Percentiles rank a stretch among this genome's conserved stretches.
Evolutionary conservation across 495 filamentous ascomycete genomes (phyloP).

Genomic region (Xylaria venustula): DNA sequence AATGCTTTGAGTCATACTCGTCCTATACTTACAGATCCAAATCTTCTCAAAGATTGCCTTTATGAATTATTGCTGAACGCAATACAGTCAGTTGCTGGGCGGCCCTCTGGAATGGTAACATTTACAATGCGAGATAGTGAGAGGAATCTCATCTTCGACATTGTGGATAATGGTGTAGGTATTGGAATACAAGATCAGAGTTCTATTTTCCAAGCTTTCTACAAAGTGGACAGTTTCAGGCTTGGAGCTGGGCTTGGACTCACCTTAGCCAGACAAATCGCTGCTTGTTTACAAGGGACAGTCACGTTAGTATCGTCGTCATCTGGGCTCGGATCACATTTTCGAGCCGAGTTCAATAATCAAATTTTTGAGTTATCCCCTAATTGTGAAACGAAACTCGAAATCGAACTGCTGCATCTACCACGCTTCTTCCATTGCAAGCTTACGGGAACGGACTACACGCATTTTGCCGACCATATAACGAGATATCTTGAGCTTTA

Average conservation of each 20-base stretch:
- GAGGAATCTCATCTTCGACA: not conserved
- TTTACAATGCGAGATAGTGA: not conserved
- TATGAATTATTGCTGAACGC: constrained; percentile 2
- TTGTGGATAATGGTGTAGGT: constrained; percentile 1
- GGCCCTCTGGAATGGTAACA: not conserved
- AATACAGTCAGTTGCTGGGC: not conserved
- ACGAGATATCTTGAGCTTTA: not conserved
- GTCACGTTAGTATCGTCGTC: not conserved
- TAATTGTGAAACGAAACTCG: not conserved
- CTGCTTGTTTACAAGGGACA: not conserved
- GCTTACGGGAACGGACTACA: not conserved
- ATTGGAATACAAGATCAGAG: not conserved
- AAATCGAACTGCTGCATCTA: not conserved
- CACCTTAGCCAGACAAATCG: not conserved
- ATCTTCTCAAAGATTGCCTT: constrained; percentile 1
- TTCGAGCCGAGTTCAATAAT: not conserved
- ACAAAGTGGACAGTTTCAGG: not conserved
- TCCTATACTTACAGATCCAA: not conserved
- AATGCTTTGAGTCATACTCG: not conserved
- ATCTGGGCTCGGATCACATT: not conserved
- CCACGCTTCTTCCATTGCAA: not conserved
- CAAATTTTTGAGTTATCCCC: not conserved
- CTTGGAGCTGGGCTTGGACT: constrained; percentile 4
- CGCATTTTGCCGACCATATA: not conserved
- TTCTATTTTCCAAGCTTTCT: constrained; percentile 5